Conservation (phyloP, 768 basidiomycete species). For the Vararia minispora region DNA sequence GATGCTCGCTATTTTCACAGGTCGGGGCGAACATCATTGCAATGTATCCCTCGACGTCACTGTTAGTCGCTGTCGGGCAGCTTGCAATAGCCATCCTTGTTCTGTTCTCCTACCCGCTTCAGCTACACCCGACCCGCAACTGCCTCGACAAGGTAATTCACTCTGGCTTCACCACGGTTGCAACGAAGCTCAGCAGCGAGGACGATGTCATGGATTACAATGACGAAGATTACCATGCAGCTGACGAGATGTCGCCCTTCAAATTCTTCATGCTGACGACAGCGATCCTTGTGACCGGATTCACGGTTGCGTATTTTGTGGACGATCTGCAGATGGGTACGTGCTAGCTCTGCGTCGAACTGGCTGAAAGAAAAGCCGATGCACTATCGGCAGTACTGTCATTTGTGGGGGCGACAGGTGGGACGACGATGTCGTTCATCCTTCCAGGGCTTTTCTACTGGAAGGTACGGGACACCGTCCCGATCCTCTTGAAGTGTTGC, state of each 20-base stretch:
- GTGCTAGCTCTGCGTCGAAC: constrained; percentile 16
- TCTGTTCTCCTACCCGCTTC: constrained; percentile 84
- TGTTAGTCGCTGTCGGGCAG: constrained; percentile 87
- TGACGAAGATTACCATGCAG: constrained; percentile 37
- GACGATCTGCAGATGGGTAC: constrained; percentile 64
- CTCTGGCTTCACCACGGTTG: constrained; percentile 25
- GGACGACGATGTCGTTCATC: constrained; percentile 93
- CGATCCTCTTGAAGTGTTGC: background rate
- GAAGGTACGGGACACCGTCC: constrained; percentile 40
- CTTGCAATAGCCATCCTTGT: constrained; percentile 84
- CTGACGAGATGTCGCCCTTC: constrained; percentile 51
- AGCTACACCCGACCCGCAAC: constrained; percentile 85
- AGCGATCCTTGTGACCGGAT: constrained; percentile 49
- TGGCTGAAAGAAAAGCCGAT: constrained; percentile 1
- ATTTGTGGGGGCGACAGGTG: constrained; percentile 93
- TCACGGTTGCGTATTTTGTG: constrained; percentile 67
- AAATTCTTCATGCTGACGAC: constrained; percentile 62
- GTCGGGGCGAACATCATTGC: constrained; percentile 89
- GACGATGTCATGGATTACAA: constrained; percentile 32
- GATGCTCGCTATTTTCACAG: constrained; percentile 21
- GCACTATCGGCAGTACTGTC: constrained; percentile 52
- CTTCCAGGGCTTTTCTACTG: constrained; percentile 87
- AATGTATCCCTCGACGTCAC: constrained; percentile 81
- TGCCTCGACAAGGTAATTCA: constrained; percentile 84
- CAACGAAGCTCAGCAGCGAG: constrained; percentile 12